Evolutionary conservation across 148 eudicot genomes (phyloP).

Genomic region (Beta vulgaris): DNA sequence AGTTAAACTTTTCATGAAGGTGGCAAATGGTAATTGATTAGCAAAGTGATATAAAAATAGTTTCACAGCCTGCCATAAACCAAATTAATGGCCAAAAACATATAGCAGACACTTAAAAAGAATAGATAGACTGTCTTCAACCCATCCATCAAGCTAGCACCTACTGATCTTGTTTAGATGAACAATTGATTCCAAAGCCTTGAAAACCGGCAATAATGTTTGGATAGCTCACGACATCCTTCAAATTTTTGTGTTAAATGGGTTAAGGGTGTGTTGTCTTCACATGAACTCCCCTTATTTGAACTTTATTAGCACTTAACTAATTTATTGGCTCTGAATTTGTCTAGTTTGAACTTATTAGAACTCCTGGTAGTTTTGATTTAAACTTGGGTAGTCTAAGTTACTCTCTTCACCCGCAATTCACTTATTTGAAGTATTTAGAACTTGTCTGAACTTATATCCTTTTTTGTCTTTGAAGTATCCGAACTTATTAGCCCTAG

Average conservation of each 20-base stretch:
- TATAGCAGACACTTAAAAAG: neutral
- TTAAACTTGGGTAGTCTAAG: too few relatives aligned
- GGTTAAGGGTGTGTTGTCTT: neutral
- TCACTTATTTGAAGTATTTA: too few relatives aligned
- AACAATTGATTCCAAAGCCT: neutral
- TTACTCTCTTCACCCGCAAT: too few relatives aligned
- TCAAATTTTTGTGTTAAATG: neutral
- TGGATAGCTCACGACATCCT: neutral
- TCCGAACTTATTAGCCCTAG: too few relatives aligned
- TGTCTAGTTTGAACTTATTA: too few relatives aligned
- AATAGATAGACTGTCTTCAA: neutral
- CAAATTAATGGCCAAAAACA: neutral
- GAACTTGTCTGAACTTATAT: too few relatives aligned
- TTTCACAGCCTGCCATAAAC: neutral
- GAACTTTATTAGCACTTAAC: too few relatives aligned
- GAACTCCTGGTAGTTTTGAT: too few relatives aligned
- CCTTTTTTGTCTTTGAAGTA: too few relatives aligned
- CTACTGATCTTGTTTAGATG: neutral
- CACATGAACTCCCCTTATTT: too few relatives aligned
- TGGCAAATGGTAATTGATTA: neutral
- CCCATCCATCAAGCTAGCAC: neutral
- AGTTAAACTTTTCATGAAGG: neutral
- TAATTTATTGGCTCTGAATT: too few relatives aligned
- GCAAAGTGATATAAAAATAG: neutral
- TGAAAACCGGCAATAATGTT: neutral